A percentile compares a stretch with the other conserved stretches of the same genome.
These are phyloP conservation scores for Rhodomyrtus psidioides DNA, from an alignment of 441 rosid species.

Conservation along the genomic window DNA sequence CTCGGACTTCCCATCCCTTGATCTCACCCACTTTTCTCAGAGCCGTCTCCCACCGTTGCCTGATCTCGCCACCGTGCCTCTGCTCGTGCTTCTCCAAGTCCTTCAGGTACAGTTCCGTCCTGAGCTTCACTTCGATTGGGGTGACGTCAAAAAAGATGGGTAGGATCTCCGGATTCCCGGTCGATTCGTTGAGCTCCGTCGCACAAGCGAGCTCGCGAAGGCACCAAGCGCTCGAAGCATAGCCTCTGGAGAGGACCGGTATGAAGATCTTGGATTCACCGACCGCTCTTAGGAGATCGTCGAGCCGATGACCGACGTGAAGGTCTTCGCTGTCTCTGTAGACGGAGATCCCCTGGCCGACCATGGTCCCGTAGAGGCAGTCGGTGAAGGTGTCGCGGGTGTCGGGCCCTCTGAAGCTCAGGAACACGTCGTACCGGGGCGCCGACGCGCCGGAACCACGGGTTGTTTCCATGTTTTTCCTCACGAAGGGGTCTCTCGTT, in stretches of 20 bases:
- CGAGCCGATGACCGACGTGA: background rate
- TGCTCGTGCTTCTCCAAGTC: rapidly evolving
- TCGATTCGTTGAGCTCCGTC: background rate
- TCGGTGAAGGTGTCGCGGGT: no score
- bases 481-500: background rate
- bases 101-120: background rate
- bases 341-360: no score
- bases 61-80: background rate
- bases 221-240: background rate
- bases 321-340: background rate
- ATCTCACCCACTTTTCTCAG: no score
- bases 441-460: background rate
- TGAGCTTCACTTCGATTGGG: no score
- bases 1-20: background rate
- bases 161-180: background rate
- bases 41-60: rapidly evolving
- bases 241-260: no score
- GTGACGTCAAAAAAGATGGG: background rate
- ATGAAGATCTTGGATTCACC: rapidly evolving
- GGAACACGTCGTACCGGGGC: background rate
- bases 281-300: background rate
- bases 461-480: background rate
- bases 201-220: background rate
- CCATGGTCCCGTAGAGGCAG: no score
- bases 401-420: background rate